These are phyloP conservation scores for Monascus ruber DNA, from an alignment of 2,329 filamentous ascomycete species.

Conservation along the genomic window DNA sequence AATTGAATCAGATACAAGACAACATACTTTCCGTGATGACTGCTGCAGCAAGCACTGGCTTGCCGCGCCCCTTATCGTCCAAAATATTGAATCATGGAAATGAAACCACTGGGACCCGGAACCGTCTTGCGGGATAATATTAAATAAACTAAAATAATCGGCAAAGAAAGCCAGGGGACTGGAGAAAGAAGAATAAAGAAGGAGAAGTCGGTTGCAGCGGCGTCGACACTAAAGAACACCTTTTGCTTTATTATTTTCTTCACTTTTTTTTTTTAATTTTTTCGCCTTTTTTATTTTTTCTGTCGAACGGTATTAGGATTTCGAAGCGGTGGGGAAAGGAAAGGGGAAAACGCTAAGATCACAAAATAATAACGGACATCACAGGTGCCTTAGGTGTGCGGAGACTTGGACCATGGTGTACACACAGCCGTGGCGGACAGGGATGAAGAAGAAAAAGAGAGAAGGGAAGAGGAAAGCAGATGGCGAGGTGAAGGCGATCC, in stretches of 20 bases:
- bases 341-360: conserved; percentile 1
- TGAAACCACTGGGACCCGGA: conserved; percentile 17
- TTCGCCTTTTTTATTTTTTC: not conserved
- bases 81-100: conserved; percentile 38
- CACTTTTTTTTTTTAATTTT: not conserved
- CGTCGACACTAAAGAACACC: not conserved
- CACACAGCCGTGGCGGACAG: conserved; percentile 10
- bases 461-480: conserved; percentile 10
- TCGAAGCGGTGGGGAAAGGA: not conserved
- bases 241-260: not conserved
- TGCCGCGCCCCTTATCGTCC: conserved; percentile 34
- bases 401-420: conserved; percentile 23
- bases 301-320: no score
- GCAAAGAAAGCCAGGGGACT: conserved; percentile 3
- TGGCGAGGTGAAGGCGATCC: conserved; percentile 5
- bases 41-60: conserved; percentile 38
- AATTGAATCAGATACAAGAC: conserved; percentile 1
- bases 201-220: not conserved
- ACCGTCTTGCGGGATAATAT: conserved; percentile 10
- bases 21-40: conserved; percentile 36
- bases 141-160: conserved; percentile 1
- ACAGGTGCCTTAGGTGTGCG: conserved; percentile 20
- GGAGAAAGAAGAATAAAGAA: conserved; percentile 3
- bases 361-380: conserved; percentile 9
- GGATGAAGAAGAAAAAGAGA: conserved; percentile 1